Evolutionary conservation across 2,329 filamentous ascomycete species (phyloP).

Genomic region (Rhinocladiella similis): DNA sequence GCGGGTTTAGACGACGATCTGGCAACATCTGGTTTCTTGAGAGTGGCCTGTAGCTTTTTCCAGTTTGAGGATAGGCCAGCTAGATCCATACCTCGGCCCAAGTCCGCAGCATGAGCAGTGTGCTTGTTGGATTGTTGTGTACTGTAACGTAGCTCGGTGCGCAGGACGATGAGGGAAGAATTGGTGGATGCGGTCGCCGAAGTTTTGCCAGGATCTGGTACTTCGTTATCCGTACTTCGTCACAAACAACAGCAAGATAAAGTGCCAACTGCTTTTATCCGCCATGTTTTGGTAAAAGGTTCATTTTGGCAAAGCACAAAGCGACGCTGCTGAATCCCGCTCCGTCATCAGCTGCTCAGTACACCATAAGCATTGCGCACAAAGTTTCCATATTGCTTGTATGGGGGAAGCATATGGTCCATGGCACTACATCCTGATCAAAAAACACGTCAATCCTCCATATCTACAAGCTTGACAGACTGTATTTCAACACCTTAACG

Average conservation of each 20-base stretch:
- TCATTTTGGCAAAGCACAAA: no score
- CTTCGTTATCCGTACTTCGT: no score
- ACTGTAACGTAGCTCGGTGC: neutral
- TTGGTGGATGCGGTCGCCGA: neutral
- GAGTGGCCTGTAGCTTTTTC: slow-evolving; percentile 50
- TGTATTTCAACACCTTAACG: no score
- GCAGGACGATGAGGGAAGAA: neutral
- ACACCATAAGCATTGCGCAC: no score
- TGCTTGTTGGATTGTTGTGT: neutral
- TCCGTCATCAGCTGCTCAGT: no score
- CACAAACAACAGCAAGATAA: neutral
- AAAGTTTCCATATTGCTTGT: no score
- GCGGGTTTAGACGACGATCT: slow-evolving; percentile 32
- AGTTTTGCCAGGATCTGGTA: neutral
- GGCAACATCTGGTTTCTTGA: slow-evolving; percentile 36
- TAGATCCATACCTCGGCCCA: slow-evolving; percentile 36
- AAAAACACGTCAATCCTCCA: no score
- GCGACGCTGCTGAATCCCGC: no score
- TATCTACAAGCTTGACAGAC: no score
- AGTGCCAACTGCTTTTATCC: slow-evolving; percentile 1
- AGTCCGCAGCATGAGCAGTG: neutral
- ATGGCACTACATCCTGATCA: no score
- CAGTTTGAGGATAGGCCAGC: slow-evolving; percentile 50
- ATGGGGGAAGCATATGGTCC: no score
- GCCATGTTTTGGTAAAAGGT: no score